A percentile compares a stretch with the other conserved stretches of the same genome.
phyloP scores from a whole-genome alignment of 306 rosid species.

The Rosa persica region DNA sequence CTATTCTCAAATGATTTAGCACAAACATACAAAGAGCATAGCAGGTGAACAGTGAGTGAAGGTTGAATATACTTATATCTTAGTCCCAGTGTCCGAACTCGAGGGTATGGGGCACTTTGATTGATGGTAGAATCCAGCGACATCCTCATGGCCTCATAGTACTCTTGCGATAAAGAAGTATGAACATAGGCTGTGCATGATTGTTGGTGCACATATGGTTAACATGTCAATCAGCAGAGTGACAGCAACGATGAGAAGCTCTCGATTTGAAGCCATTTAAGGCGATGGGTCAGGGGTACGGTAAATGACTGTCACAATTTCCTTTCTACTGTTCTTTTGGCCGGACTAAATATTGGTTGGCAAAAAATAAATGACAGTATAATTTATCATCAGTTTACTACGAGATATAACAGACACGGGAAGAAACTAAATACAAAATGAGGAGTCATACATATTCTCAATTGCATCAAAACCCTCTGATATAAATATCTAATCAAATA shows the following conservation, averaged over 20 bases:
- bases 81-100: background rate
- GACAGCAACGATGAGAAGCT: background rate
- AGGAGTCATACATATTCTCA: no score
- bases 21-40: no score
- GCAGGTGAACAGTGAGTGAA: no score
- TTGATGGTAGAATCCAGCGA: background rate
- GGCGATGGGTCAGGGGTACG: background rate
- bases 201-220: background rate
- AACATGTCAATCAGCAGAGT: background rate
- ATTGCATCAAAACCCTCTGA: background rate
- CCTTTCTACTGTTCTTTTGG: no score
- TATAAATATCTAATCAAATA: background rate
- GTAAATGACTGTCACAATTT: no score
- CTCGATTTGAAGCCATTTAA: background rate
- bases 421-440: no score
- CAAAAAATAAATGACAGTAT: no score
- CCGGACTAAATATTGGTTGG: no score
- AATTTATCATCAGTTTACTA: no score
- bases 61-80: no score
- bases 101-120: background rate
- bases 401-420: no score
- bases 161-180: background rate
- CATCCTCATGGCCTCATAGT: background rate
- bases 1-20: background rate
- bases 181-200: background rate